These are phyloP conservation scores for Phytophthora podocarpi DNA, from an alignment of 352 stramenopile genomes.

Conservation along the genomic window DNA sequence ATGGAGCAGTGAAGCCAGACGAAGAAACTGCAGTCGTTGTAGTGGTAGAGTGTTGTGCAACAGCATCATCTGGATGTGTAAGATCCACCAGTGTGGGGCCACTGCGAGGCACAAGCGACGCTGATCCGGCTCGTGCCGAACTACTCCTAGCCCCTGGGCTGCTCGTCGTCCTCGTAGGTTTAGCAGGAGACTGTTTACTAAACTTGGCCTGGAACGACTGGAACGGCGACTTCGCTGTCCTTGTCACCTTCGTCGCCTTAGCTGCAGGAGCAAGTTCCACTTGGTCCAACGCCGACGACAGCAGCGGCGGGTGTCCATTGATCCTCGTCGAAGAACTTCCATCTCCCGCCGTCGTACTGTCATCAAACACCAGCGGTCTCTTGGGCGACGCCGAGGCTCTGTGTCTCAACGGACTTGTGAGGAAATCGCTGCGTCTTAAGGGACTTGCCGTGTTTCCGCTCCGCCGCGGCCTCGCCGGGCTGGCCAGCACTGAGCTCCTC, in stretches of 20 bases:
- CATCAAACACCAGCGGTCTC: conserved; percentile 41
- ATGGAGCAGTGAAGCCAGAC: not conserved
- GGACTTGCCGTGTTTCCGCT: conserved; percentile 35
- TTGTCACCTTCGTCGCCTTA: conserved; percentile 22
- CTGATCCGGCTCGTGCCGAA: not conserved
- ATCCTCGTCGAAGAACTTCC: conserved; percentile 6
- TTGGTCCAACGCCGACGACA: conserved; percentile 48
- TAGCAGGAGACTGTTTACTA: conserved; percentile 30
- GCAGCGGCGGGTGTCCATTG: conserved; percentile 28
- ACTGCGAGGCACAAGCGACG: conserved; percentile 18
- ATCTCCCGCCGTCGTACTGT: not conserved
- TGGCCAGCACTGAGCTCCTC: conserved; percentile 19
- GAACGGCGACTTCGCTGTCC: conserved; percentile 71
- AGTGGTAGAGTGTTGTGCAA: not conserved
- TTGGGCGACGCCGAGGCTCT: conserved; percentile 40
- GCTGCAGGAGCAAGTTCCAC: conserved; percentile 41
- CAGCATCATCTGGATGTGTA: conserved; percentile 10
- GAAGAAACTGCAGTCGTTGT: not conserved
- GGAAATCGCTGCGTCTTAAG: conserved; percentile 38
- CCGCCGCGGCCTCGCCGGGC: conserved; percentile 27
- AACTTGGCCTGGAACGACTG: conserved; percentile 85
- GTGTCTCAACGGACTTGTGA: conserved; percentile 42
- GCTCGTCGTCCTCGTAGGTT: conserved; percentile 5
- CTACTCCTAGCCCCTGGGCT: conserved; percentile 8
- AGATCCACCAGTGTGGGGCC: conserved; percentile 45